These are phyloP conservation scores for Pseudodiploospora longispora DNA, from an alignment of 2,329 filamentous ascomycete genomes.

Conservation along the genomic window DNA sequence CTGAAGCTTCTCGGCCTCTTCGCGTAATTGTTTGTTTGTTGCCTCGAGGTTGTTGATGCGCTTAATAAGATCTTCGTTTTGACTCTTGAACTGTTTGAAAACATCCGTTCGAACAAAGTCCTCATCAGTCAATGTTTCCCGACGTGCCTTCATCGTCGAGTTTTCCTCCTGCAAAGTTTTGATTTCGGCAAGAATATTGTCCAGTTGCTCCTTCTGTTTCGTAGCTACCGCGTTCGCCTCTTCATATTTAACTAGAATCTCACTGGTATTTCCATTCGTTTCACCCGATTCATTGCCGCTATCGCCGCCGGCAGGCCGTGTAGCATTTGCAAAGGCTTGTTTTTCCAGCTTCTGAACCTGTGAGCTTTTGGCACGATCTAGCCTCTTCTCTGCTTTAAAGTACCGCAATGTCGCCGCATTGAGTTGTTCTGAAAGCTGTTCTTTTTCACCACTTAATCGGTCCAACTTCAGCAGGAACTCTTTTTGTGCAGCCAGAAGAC, in stretches of 20 bases:
- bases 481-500: conserved; percentile 74
- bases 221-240: conserved; percentile 67
- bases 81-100: conserved; percentile 83
- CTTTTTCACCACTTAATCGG: conserved; percentile 67
- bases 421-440: conserved; percentile 75
- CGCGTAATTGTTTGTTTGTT: conserved; percentile 72
- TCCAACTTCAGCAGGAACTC: conserved; percentile 70
- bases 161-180: conserved; percentile 69
- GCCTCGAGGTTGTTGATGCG: conserved; percentile 88
- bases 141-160: conserved; percentile 58
- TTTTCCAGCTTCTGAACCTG: conserved; percentile 90
- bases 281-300: conserved; percentile 40
- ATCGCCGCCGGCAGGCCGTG: conserved; percentile 34
- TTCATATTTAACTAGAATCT: conserved; percentile 67
- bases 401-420: conserved; percentile 86
- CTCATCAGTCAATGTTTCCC: conserved; percentile 74
- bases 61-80: conserved; percentile 89
- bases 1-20: conserved; percentile 78
- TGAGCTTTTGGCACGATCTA: conserved; percentile 80
- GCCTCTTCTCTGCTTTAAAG: conserved; percentile 89
- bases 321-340: conserved; percentile 67
- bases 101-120: conserved; percentile 89
- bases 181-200: conserved; percentile 69
- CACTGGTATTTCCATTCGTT: conserved; percentile 49
- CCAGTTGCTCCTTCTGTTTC: conserved; percentile 84